Percentiles rank a stretch among this genome's conserved stretches.
These are phyloP conservation scores for Pterocarpus macrocarpus DNA, from an alignment of 306 rosid genomes.

Conservation along the genomic window DNA sequence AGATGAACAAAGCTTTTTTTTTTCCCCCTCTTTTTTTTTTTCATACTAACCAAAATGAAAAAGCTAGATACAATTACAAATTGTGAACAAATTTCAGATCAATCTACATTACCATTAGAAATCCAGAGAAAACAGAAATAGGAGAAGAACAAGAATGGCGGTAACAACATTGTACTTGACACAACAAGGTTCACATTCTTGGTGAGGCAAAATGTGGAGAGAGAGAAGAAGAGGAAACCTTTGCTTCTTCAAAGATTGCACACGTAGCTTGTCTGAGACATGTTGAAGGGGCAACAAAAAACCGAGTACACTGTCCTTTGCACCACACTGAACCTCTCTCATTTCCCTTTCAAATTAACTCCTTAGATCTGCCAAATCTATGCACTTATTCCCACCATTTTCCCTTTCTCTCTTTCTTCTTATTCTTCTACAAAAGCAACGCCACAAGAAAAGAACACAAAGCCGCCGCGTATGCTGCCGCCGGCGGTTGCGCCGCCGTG, in stretches of 20 bases:
- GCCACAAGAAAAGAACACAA: slow-evolving; percentile 38
- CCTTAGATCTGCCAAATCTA: slow-evolving; percentile 69
- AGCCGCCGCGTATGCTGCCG: slow-evolving; percentile 12
- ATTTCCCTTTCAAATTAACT: neutral
- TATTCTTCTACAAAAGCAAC: slow-evolving; percentile 52
- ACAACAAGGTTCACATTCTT: neutral
- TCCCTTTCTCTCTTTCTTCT: neutral
- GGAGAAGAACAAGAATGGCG: neutral
- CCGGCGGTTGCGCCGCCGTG: slow-evolving; percentile 44
- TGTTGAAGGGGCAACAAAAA: too few relatives aligned
- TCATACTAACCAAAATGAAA: slow-evolving; percentile 36
- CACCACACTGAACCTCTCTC: slow-evolving; percentile 22
- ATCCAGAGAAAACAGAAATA: neutral
- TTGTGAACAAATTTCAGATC: slow-evolving; percentile 45
- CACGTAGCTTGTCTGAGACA: too few relatives aligned
- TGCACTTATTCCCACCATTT: slow-evolving; percentile 53
- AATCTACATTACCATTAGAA: slow-evolving; percentile 30
- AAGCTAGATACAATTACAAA: slow-evolving; percentile 40
- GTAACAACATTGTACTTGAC: neutral
- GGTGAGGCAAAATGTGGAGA: neutral
- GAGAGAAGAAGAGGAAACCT: neutral
- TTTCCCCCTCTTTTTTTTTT: neutral
- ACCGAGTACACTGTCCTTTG: neutral
- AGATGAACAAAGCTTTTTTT: neutral
- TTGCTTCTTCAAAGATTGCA: neutral